Base-by-base conservation (phyloP, 2,329 filamentous ascomycete species). In the Fusarium buharicum region DNA sequence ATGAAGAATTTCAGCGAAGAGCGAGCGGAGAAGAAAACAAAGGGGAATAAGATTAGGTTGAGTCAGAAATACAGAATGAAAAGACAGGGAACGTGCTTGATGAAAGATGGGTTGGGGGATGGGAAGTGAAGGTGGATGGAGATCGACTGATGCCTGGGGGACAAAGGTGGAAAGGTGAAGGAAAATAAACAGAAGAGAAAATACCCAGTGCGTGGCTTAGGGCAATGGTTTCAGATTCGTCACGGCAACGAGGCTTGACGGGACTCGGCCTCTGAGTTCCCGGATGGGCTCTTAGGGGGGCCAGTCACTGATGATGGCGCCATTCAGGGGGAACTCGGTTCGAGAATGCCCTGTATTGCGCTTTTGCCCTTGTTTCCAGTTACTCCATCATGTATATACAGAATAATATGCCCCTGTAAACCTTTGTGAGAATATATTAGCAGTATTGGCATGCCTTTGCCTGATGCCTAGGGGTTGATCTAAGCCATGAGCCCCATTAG, bases 341-440 rank as follows among this genome's bases (percentile, higher is more conserved):
- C 16, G 0, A 30, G 33, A 13, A 24, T 11, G 4, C 34, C 36
- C 11, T 4, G 10, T 10, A 16, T 1, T 12, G 16, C 11, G 3
- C 3, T 1, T 5, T 8, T 11, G 3, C 3, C 10, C 5, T 2
- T 0, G 0, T n/a, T 34, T 40, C 3, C 1, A 16, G 1, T 12
- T 4, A 6, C 13, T 3, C 1, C 11, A 5, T n/a, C 8, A 3
- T 17, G 22, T 0, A 6, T 0, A 6, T 13, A 3, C 22, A 16
- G 12, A 37, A 36, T 2, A 6, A 11, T 38, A 9, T 13, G 18
- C 4, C 13, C 12, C 18, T 22, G 22, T 22, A 13, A 8, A 10
- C 12, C 18, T 14, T 22, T 38, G 4, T 2, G 17, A 8, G 7
- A 13, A 2, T 18, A 38, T 38, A 14, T 22, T 14, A 16, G 2